These are phyloP conservation scores for Candida insectorum DNA, from an alignment of 805 yeast species.

Conservation along the genomic window DNA sequence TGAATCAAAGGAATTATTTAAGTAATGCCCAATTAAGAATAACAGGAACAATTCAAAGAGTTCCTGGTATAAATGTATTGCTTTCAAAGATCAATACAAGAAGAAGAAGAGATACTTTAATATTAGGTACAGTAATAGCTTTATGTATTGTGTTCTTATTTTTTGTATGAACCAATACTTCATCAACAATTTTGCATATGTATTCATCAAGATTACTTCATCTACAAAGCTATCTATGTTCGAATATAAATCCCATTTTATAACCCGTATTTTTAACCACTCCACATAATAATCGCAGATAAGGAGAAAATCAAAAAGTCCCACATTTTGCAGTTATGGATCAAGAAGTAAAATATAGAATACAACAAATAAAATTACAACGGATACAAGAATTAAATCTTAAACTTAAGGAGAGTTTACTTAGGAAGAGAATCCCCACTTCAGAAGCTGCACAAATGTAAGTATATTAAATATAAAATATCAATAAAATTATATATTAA, in stretches of 20 bases:
- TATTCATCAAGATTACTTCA: too few relatives aligned
- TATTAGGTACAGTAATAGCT: constrained; percentile 72
- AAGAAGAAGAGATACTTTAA: constrained; percentile 81
- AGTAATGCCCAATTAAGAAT: constrained; percentile 62
- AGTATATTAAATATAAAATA: constrained; percentile 8
- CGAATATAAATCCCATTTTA: too few relatives aligned
- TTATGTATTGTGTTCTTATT: constrained; percentile 68
- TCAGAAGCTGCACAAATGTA: constrained; percentile 55
- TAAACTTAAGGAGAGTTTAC: constrained; percentile 48
- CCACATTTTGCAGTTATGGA: constrained; percentile 11
- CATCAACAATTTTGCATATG: too few relatives aligned
- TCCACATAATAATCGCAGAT: too few relatives aligned
- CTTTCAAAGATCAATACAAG: constrained; percentile 82
- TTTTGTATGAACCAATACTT: constrained; percentile 32
- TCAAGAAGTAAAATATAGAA: constrained; percentile 30
- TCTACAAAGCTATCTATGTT: too few relatives aligned
- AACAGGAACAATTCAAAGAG: constrained; percentile 54
- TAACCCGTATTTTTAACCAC: too few relatives aligned
- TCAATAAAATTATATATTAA: not conserved
- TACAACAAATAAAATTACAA: constrained; percentile 55
- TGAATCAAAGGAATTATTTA: constrained; percentile 65
- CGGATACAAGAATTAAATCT: constrained; percentile 57
- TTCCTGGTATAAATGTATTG: constrained; percentile 81
- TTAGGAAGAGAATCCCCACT: constrained; percentile 58
- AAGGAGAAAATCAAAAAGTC: constrained; percentile 1